Conservation (phyloP, 2,329 filamentous ascomycete species). For the Penicillium sp. region DNA sequence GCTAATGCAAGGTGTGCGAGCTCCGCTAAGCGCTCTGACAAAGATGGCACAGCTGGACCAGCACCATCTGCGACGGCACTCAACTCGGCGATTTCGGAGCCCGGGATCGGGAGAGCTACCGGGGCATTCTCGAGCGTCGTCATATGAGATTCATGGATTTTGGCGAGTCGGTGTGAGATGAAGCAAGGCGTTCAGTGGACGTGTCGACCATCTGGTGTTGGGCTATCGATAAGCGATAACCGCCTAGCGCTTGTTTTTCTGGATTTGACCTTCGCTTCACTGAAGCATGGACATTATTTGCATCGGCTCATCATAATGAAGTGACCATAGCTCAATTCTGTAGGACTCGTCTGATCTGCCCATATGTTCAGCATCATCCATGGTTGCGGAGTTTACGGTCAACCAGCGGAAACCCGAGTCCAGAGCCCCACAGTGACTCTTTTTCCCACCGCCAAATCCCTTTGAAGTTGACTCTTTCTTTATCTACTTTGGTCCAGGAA, state of each 20-base stretch:
- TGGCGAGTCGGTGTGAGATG: neutral
- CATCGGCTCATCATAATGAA: neutral
- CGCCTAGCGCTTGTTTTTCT: conserved; percentile 11
- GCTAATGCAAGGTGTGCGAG: conserved; percentile 32
- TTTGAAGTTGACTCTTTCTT: neutral
- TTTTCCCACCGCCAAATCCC: conserved; percentile 26
- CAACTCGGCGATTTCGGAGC: conserved; percentile 26
- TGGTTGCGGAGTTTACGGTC: neutral
- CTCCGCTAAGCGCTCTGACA: conserved; percentile 29
- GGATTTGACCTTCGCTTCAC: neutral
- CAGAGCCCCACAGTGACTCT: conserved; percentile 19
- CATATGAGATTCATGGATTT: neutral
- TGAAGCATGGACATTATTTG: neutral
- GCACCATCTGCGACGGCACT: conserved; percentile 8
- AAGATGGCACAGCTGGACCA: conserved; percentile 2
- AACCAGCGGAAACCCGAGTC: neutral
- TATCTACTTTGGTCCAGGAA: neutral
- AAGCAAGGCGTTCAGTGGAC: neutral
- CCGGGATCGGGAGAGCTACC: conserved; percentile 19
- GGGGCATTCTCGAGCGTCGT: neutral
- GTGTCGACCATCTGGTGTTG: neutral
- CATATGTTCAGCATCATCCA: too few relatives aligned
- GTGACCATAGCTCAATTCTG: neutral
- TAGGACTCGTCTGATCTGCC: neutral
- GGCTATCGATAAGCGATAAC: conserved; percentile 14